Base-by-base conservation (phyloP, 1,284 basidiomycete genomes). In the Puccinia novopanici region DNA sequence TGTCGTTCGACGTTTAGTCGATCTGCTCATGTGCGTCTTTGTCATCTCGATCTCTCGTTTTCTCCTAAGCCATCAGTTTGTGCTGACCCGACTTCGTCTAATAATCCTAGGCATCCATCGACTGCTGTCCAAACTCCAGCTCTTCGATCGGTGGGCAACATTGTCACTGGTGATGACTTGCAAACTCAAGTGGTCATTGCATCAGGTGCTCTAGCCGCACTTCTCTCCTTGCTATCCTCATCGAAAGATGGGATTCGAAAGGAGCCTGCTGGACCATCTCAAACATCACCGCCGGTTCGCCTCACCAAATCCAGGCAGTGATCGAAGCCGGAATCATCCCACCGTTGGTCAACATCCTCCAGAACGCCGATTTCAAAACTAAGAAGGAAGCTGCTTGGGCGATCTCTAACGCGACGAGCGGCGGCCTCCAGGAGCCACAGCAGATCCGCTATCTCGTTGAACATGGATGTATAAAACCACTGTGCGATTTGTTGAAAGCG, bases 231-330 rank as follows among this genome's bases (percentile, higher is more conserved):
- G 22, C 89, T 99, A 80, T 95, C 93, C 0, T 97, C 94, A 52
- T 93, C 94, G 71, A 98, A 98, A 88, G 96, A 99, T 84, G 96
- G 95, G 79, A 95, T 95, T 83, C 87, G 89, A 83, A 90, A 90
- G 89, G 97, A 99, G 95, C 97, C 22, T 99, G 97, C 89, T 99
- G 97, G 97, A 99, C 97, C 55, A 99, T 99, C 85, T 98, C 95
- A 81, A 99, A 99, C 88, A 90, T 99, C 86, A 99, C 97, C 71
- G 97, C 97, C 55, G 97, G 97, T 79, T 95, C 93, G 61, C 93
- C 95, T 17, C 91, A 92, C 84, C 96, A 99, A 87, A 99, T 99
- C 84, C 96, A 98, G 87, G 89, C 94, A 61, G 88, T 89, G 83
- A 89, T 89, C 80, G 89, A 89, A 82, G 88, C 88, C 85, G 90